Base-by-base conservation (phyloP, 108 stramenopile genomes). In the Ochromonas danica region DNA sequence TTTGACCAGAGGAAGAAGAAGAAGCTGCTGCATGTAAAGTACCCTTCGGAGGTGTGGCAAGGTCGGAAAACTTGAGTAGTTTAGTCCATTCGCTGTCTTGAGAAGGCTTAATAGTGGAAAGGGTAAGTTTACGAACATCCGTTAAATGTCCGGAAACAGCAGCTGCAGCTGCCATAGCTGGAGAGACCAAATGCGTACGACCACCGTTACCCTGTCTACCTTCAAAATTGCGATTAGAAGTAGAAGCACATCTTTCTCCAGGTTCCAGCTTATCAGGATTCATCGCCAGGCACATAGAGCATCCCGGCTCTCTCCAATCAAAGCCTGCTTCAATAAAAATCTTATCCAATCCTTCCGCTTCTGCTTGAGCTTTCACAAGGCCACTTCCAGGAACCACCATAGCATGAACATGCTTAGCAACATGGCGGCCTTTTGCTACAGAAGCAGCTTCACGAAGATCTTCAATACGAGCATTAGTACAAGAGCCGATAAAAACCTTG, bases 211-310 rank as follows among this genome's bases (percentile, higher is more conserved):
- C 95, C 85, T 95, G 95, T 62, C 95, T 90, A 42, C 95, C 95
- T 85, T 95, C 95, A 79, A 95, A 95, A 90, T 95, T 95, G 60
- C 95, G 90, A 81, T 95, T 95, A 57, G 93, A 94, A 31, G 95
- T 95, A 35, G 93, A 94, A 1, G 95, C 95, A 82, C 95, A 95
- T 3, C 95, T 89, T 74, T 95, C 92, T 85, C 92, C 79, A 31
- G 95, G 93, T 79, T 92, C 91, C 39, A 95, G 88, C 81, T 94
- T 93, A 80, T 95, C 95, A 43, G 93, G 83, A 71, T 95, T 95
- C 95, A 95, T 95, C 39, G 93, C 95, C 65, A 95, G 89, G 79
- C 95, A 95, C 95, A 95, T 95, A 84, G 85, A 87, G 86, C 95
- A 94, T 80, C 95, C 93, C n/a, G 93, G 93, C 85, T 94, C 95